Conservation (phyloP, 2,329 filamentous ascomycete species). For the Cercospora beticola region DNA sequence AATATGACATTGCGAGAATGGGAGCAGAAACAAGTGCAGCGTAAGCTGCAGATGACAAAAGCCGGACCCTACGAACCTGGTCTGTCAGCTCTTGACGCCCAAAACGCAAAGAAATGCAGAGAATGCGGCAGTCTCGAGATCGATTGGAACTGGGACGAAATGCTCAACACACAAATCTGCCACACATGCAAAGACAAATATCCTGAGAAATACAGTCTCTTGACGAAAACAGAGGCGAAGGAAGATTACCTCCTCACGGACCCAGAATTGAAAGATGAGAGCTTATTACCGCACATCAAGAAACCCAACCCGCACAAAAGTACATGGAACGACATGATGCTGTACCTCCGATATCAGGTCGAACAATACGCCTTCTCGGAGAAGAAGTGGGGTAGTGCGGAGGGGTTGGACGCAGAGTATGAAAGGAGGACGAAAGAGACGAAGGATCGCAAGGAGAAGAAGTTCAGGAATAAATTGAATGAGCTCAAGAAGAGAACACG, state of each 20-base stretch:
- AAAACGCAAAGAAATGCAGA: constrained; percentile 66
- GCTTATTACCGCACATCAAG: constrained; percentile 81
- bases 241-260: constrained; percentile 96
- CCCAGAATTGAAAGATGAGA: constrained; percentile 84
- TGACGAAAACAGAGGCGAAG: constrained; percentile 95
- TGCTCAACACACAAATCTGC: constrained; percentile 75
- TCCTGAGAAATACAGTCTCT: constrained; percentile 88
- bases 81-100: constrained; percentile 66
- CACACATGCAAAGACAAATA: constrained; percentile 80
- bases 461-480: constrained; percentile 84
- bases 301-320: constrained; percentile 93
- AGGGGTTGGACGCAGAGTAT: constrained; percentile 85
- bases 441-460: constrained; percentile 82
- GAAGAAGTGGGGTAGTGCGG: constrained; percentile 85
- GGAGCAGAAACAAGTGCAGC: constrained; percentile 77
- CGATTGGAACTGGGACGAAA: constrained; percentile 91
- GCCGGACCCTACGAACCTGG: constrained; percentile 86
- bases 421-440: constrained; percentile 74
- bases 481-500: constrained; percentile 92
- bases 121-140: constrained; percentile 86
- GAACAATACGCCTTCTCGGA: constrained; percentile 84
- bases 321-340: constrained; percentile 98
- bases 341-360: constrained; percentile 89
- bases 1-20: constrained; percentile 90
- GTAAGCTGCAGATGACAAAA: constrained; percentile 69